phyloP scores from a whole-genome alignment of 2,329 filamentous ascomycete genomes.

The Fusarium cyanostomum region DNA sequence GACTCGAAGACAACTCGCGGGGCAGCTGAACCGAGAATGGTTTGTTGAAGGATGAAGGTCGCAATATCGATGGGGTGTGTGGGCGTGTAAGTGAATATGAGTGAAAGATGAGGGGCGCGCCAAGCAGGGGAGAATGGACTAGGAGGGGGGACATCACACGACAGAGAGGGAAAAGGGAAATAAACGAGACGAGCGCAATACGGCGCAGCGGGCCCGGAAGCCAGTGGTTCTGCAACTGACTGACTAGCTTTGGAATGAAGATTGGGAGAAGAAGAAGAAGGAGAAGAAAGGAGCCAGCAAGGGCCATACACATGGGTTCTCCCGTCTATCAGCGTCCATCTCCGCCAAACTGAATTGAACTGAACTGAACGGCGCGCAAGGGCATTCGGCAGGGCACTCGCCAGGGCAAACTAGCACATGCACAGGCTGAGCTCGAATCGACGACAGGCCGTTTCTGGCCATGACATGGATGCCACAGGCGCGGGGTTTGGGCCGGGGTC shows the following conservation, averaged over 20 bases:
- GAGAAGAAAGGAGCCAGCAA: slow-evolving; percentile 9
- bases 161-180: slow-evolving; percentile 20
- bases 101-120: slow-evolving; percentile 14
- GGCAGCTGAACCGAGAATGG: background rate
- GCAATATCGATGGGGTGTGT: slow-evolving; percentile 10
- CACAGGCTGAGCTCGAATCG: slow-evolving; percentile 18
- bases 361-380: background rate
- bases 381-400: slow-evolving; percentile 18
- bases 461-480: background rate
- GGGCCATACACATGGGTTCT: slow-evolving; percentile 15
- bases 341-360: background rate
- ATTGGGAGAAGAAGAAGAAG: slow-evolving; percentile 6
- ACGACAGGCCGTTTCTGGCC: slow-evolving; percentile 16
- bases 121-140: slow-evolving; percentile 12
- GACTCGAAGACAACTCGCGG: background rate
- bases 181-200: slow-evolving; percentile 2
- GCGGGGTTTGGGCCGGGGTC: slow-evolving; percentile 1
- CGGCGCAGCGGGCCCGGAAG: background rate
- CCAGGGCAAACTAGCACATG: slow-evolving; percentile 29
- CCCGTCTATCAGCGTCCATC: slow-evolving; percentile 2
- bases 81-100: slow-evolving; percentile 44
- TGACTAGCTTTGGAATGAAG: slow-evolving; percentile 11
- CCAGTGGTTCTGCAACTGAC: slow-evolving; percentile 1
- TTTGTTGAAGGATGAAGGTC: slow-evolving; percentile 7
- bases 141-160: slow-evolving; percentile 33